Evolutionary conservation across 352 stramenopile species (phyloP).

Genomic region (Saprolegnia parasitica): DNA sequence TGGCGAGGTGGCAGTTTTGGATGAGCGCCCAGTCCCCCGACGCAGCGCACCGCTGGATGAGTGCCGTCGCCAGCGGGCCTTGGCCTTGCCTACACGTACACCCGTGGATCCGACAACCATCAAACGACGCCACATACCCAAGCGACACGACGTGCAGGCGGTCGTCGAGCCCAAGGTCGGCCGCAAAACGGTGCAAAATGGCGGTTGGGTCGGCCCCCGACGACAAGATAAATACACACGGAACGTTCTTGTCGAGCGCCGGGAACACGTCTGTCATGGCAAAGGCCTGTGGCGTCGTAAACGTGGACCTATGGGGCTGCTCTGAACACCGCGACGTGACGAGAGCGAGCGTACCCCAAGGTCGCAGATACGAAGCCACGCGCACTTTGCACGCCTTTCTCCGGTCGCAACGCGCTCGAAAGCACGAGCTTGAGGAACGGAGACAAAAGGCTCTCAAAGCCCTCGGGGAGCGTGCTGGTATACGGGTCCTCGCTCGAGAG

Average conservation of each 20-base stretch:
- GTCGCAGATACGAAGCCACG: constrained; percentile 40
- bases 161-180: constrained; percentile 37
- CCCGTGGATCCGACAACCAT: not conserved
- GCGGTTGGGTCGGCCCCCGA: constrained; percentile 58
- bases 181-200: constrained; percentile 47
- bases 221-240: constrained; percentile 73
- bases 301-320: constrained; percentile 21
- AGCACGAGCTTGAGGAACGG: constrained; percentile 53
- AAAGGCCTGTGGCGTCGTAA: constrained; percentile 26
- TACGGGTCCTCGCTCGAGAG: constrained; percentile 29
- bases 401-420: constrained; percentile 54
- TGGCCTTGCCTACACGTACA: constrained; percentile 45
- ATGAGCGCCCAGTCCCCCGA: constrained; percentile 60
- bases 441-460: constrained; percentile 35
- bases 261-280: constrained; percentile 46
- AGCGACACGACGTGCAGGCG: constrained; percentile 62
- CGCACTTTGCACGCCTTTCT: constrained; percentile 40
- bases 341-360: constrained; percentile 32
- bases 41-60: constrained; percentile 45
- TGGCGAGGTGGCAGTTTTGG: constrained; percentile 71
- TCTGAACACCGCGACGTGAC: not conserved
- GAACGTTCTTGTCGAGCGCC: constrained; percentile 58
- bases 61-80: constrained; percentile 53
- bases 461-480: constrained; percentile 34
- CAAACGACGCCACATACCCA: constrained; percentile 28